phyloP scores from a whole-genome alignment of 345 rosid species.

The Limnanthes douglasii region DNA sequence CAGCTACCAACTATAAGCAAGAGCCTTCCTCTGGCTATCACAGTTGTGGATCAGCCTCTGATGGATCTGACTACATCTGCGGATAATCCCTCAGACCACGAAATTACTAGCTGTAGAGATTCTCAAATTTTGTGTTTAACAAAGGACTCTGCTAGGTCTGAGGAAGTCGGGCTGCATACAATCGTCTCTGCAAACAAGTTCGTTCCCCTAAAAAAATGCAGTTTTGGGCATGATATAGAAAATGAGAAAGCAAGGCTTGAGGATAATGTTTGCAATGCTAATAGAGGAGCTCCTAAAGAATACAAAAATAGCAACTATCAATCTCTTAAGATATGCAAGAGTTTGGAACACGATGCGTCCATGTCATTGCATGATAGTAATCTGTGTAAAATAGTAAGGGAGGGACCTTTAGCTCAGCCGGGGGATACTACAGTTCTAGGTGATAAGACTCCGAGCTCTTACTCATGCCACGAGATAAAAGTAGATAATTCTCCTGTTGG shows the following conservation, averaged over 20 bases:
- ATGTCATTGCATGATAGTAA: constrained; percentile 1
- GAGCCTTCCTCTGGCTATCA: constrained; percentile 1
- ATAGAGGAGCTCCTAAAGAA: no score
- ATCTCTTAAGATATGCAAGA: constrained; percentile 12
- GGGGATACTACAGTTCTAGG: constrained; percentile 6
- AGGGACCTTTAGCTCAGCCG: constrained; percentile 7
- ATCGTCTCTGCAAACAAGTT: constrained; percentile 7
- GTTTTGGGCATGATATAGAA: constrained; percentile 9
- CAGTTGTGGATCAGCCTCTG: constrained; percentile 10
- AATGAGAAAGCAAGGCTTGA: constrained; percentile 11
- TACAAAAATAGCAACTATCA: no score
- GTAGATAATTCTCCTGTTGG: constrained; percentile 7
- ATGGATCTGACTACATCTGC: constrained; percentile 9
- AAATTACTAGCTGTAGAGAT: constrained; percentile 2
- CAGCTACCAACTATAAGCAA: constrained; percentile 8
- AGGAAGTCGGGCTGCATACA: constrained; percentile 10
- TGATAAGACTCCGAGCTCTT: constrained; percentile 5
- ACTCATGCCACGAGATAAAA: constrained; percentile 6
- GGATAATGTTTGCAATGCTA: constrained; percentile 9
- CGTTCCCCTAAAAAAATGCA: constrained; percentile 8
- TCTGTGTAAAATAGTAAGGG: no score
- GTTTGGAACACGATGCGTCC: constrained; percentile 3
- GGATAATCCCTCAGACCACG: constrained; percentile 6
- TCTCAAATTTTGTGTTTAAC: constrained; percentile 5
- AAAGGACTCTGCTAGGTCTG: constrained; percentile 5